Evolutionary conservation across 225 moss, liverwort and hornwort species (phyloP), one percentile per base, ranked within the genome.

Genomic region (Bryum argenteum): DNA sequence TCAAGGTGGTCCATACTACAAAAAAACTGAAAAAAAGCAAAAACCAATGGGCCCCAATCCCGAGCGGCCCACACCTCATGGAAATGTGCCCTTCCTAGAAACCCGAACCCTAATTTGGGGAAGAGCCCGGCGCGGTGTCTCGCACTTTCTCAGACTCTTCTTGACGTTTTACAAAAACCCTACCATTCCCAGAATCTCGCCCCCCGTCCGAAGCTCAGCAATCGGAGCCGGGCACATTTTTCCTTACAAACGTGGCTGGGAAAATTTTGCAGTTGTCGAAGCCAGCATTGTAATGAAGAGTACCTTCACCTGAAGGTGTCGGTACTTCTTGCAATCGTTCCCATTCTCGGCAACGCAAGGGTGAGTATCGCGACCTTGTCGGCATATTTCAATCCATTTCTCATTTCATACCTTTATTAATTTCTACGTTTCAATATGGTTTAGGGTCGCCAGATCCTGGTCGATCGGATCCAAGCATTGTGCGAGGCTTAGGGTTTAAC

Each of bases 331-430:
- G 10, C 23, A 45, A 24, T 40, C 42, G 43, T 58, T 33, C 50
- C 2, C 67, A 26, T 70, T 11, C 13, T 70, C 16, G 42, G 8
- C 56, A 61, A 66, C 71, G 78, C 74, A 38, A 28, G 78, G 10
- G 48, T 55, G 61, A 23, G 50, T 41, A 22, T 20, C 2, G 17
- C 21, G 24, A 75, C 54, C 45, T 21, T 7, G 17, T 48, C 48
- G 12, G 23, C 0, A 14, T 58, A 26, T 33, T 28, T 24, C 44
- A 40, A n/a, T 52, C 14, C 11, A 10, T 40, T 14, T 11, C 7
- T 39, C 2, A 2, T 39, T 51, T 39, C 22, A 10, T n/a, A 2
- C 5, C 7, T 2, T 33, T 2, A 33, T 33, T 6, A 33, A 33
- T 33, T 33, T n/a, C 28, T 22, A 1, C 21, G 11, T 10, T 10